Conservation (phyloP, 805 yeast species). For the Geotrichum ghanense region DNA sequence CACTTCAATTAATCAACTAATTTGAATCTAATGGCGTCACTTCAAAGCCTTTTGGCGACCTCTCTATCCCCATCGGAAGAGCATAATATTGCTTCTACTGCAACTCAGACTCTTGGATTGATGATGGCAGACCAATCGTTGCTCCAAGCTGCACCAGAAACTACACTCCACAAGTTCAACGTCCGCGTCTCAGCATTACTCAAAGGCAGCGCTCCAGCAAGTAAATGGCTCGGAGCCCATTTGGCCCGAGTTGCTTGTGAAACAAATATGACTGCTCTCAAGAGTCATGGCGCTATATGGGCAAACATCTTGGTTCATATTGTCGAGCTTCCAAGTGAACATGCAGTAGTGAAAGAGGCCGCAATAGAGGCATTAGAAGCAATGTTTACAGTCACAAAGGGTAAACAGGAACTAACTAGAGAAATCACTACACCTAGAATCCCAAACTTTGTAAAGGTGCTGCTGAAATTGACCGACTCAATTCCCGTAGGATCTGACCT, state of each 20-base stretch:
- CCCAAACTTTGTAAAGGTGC: conserved; percentile 41
- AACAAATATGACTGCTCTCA: conserved; percentile 21
- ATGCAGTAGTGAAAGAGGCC: conserved; percentile 21
- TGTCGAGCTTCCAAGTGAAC: conserved; percentile 25
- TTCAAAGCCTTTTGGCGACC: conserved; percentile 8
- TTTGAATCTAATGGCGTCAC: conserved; percentile 3
- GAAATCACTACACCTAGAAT: conserved; percentile 75
- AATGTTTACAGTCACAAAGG: conserved; percentile 32
- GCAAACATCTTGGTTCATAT: conserved; percentile 27
- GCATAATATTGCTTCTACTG: conserved; percentile 2
- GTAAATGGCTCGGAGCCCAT: conserved; percentile 29
- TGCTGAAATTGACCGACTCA: conserved; percentile 34
- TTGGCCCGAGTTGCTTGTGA: conserved; percentile 19
- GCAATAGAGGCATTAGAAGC: conserved; percentile 18
- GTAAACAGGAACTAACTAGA: conserved; percentile 74
- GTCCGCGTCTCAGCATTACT: conserved; percentile 25
- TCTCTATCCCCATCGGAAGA: conserved; percentile 8
- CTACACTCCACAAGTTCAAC: conserved; percentile 20
- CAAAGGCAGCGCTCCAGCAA: conserved; percentile 25
- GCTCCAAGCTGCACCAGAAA: conserved; percentile 9
- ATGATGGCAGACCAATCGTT: conserved; percentile 5
- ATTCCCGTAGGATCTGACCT: conserved; percentile 27
- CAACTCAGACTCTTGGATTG: neutral
- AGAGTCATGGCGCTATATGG: conserved; percentile 30
- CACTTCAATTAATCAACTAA: too few species aligned